A percentile compares a stretch with the other conserved stretches of the same genome.
Conservation (phyloP, 139 green algal species). For the Micractinium sp. region DNA sequence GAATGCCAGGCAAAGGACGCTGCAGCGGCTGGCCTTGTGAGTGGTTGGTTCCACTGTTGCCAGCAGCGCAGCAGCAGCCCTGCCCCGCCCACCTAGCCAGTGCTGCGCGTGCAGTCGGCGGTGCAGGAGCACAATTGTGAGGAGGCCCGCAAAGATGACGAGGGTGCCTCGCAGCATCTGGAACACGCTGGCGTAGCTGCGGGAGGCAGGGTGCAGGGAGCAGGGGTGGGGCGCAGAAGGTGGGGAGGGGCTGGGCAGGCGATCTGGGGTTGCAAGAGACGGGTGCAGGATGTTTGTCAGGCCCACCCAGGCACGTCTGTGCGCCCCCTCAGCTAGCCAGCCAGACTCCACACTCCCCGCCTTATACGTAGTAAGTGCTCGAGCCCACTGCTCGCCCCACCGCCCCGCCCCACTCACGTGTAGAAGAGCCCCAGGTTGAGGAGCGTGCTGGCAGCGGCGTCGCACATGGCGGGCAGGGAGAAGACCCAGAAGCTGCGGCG, state of each 20-base stretch:
- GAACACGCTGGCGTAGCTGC: constrained; percentile 78
- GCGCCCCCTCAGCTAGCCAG: background rate
- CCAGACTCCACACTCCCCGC: background rate
- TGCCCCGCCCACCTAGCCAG: constrained; percentile 62
- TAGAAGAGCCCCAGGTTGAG: constrained; percentile 90
- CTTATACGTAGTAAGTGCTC: background rate
- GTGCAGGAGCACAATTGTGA: constrained; percentile 81
- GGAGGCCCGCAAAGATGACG: constrained; percentile 83
- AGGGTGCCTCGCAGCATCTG: constrained; percentile 92
- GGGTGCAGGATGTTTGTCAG: background rate
- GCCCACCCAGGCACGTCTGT: background rate
- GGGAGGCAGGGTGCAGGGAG: background rate
- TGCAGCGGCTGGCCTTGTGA: too few species aligned
- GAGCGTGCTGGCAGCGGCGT: constrained; percentile 78
- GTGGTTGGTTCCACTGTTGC: too few species aligned
- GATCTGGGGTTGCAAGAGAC: too few species aligned
- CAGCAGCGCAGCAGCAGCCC: too few species aligned
- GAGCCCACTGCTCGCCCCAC: background rate
- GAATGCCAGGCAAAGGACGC: too few species aligned
- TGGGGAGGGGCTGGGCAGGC: too few species aligned
- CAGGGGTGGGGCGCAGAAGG: background rate
- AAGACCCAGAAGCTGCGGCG: constrained; percentile 54
- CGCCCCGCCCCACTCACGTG: constrained; percentile 59
- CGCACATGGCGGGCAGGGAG: constrained; percentile 77
- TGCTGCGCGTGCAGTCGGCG: constrained; percentile 79